Percentiles rank a stretch among this genome's conserved stretches.
Conservation (phyloP, 306 rosid genomes). For the Citrullus mucosospermus region DNA sequence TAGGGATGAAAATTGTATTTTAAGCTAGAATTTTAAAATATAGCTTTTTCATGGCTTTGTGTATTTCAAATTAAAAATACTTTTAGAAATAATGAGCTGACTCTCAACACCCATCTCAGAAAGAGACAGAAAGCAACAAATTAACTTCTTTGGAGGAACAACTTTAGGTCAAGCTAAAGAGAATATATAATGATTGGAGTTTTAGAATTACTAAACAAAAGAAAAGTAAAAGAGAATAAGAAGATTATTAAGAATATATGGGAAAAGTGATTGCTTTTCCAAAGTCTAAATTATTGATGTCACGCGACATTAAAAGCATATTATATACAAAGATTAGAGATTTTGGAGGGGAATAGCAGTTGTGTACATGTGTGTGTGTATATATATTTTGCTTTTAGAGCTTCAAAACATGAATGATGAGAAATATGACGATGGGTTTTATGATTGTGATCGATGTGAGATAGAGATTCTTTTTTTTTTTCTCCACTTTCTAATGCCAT, state of each 20-base stretch:
- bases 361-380: not conserved
- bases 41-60: not conserved
- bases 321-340: not conserved
- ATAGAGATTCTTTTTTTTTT: not conserved
- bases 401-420: constrained; percentile 1
- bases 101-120: not conserved
- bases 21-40: too few species aligned
- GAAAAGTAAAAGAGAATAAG: not conserved
- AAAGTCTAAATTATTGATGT: constrained; percentile 2
- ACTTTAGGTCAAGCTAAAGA: constrained; percentile 2
- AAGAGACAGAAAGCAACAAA: not conserved
- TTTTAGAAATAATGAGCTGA: not conserved
- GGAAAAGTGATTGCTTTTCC: not conserved
- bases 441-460: constrained; percentile 5
- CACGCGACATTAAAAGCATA: constrained; percentile 2
- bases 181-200: constrained; percentile 5
- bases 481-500: constrained; percentile 1
- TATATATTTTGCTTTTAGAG: not conserved
- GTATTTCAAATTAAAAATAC: not conserved
- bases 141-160: constrained; percentile 3
- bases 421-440: not conserved
- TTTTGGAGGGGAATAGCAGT: not conserved
- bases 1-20: too few species aligned
- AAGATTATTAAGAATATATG: not conserved
- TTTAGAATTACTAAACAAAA: not conserved